Conservation (phyloP, 768 basidiomycete genomes). For the Mycena leptocephala region DNA sequence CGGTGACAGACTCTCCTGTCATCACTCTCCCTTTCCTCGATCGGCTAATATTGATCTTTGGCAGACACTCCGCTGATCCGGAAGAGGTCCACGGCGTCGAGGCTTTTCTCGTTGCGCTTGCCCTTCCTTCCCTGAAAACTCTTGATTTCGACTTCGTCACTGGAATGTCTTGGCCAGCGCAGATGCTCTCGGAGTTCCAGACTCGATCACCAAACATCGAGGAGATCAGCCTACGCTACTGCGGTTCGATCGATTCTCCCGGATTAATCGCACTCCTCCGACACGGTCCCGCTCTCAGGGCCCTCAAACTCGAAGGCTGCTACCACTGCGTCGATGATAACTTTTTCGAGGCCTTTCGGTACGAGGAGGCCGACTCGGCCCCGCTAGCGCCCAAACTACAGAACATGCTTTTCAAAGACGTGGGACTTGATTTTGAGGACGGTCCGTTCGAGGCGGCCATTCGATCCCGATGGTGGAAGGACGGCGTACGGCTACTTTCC, state of each 20-base stretch:
- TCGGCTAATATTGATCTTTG: not conserved
- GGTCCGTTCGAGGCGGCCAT: not conserved
- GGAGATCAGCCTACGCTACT: not conserved
- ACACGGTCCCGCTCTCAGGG: not conserved
- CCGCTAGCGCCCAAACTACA: conserved; percentile 13
- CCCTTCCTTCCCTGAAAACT: conserved; percentile 8
- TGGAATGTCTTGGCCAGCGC: not conserved
- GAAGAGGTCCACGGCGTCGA: not conserved
- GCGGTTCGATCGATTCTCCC: not conserved
- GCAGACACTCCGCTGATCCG: not conserved
- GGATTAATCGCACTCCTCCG: not conserved
- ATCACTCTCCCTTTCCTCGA: not conserved
- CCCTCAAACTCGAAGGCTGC: not conserved
- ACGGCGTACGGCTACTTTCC: not conserved
- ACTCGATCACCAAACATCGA: conserved; percentile 1
- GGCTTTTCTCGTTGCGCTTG: not conserved
- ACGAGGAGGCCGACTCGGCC: not conserved
- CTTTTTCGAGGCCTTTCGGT: not conserved
- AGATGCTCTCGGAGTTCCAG: not conserved
- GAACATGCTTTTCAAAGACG: not conserved
- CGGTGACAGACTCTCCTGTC: not conserved
- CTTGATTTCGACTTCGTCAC: not conserved
- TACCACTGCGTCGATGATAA: not conserved
- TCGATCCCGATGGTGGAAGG: not conserved
- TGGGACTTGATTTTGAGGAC: not conserved